Base-by-base conservation (phyloP, 768 basidiomycete genomes). In the Leccinum longicurvipes region DNA sequence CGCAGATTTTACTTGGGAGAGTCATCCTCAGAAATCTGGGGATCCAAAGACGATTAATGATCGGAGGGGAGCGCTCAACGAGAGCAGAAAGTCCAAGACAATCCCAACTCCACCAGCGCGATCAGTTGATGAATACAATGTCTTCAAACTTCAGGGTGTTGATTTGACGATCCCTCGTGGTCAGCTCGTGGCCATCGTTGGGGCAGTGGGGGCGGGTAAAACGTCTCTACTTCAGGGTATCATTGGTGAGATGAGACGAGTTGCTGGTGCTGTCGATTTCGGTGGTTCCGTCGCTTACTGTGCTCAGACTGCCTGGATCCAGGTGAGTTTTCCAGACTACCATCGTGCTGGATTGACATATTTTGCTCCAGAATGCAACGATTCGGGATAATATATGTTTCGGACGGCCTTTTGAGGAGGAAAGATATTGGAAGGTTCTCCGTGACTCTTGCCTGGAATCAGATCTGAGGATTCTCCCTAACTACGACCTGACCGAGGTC, bases 381-480 rank as follows among this genome's bases (percentile, higher is more conserved):
- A 82, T 95, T 31, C 80, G 91, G 53, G 92, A 96, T 45, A 97
- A 96, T 63, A 83, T 97, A 52, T 85, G 87, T 60, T 97, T 97
- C 55, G 93, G 93, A 41, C 78, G 85, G 34, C 84, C 87, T 7
- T 93, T 87, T 60, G 89, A 94, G 25, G 85, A 88, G 61, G 82
- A 85, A 53, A 79, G 82, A 54, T 95, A 94, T 67, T 91, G 90
- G 91, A 81, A 82, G 32, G 91, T 86, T 2, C 74, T 96, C 39
- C 76, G 76, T 5, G 88, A 89, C 64, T 81, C 91, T 0, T 95
- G 87, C 65, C 73, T 95, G 31, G 86, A 87, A 59, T 81, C 86
- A 4, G 93, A 95, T 72, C 73, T 94, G 4, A 85, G 87, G 50
- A 82, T 92, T n/a, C n/a, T n/a, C n/a, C n/a, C n/a, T n/a, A n/a